Evolutionary conservation across 148 eudicot species (phyloP), one percentile per base, ranked within the genome.

Genomic region (Euryodendron excelsum): DNA sequence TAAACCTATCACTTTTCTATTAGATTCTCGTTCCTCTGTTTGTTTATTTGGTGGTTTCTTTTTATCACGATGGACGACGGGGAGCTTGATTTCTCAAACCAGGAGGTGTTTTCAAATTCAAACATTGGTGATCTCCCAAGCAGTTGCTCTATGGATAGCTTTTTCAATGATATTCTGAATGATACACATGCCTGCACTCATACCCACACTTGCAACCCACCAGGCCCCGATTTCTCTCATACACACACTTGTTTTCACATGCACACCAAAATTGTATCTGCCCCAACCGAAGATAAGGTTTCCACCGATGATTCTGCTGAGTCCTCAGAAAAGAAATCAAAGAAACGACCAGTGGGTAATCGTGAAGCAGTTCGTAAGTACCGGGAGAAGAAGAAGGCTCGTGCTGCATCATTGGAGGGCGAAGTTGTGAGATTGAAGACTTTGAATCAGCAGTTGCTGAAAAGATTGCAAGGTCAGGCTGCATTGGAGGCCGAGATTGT

Each of bases 281-380:
- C 92, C 10, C 33, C 90, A 0, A 80, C 82, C 65, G 97, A 96
- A 14, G 93, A 86, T 31, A 90, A 88, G 85, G 87, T 82, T 27
- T 87, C 89, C 25, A 80, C 86, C 73, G 96, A 96, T 56, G 99
- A 96, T 69, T 87, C 94, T 53, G 89, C 91, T 0, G 98, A 93
- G 75, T 91, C 94, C 1, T 83, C 80, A n/a, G 97, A 87, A 34
- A 91, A 86, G 76, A 92, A 81, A 45, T 56, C 78, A 36, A 96
- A 86, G 81, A 96, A 93, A 78, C 86, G 90, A 4, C 88, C 95
- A 15, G 56, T 77, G 68, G 98, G 98, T 0, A 96, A 96, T 66
- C 88, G 92, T 41, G 99, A 91, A 87, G 99, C 99, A 0, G 99
- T 96, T 71, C 88, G 97, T 23, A 96, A 96, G 86, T 96, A 96